Conservation (phyloP, 768 basidiomycete species). For the Lactarius indigo region DNA sequence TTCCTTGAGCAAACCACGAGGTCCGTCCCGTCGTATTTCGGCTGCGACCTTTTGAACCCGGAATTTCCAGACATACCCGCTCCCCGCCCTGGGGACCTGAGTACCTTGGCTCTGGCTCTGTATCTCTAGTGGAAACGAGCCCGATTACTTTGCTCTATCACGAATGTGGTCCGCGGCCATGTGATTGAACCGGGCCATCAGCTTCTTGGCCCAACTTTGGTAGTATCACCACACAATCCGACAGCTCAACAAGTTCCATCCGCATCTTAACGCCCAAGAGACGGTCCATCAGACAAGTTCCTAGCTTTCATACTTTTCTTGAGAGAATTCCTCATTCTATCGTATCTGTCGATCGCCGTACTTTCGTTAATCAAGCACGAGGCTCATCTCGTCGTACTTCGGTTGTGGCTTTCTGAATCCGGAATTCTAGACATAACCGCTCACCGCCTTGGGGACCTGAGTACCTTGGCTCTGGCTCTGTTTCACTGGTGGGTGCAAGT, state of each 20-base stretch:
- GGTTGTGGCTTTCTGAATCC: neutral
- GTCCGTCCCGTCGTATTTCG: neutral
- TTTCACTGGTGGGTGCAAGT: neutral
- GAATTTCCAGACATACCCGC: neutral
- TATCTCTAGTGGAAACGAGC: neutral
- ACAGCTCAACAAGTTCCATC: too few species aligned
- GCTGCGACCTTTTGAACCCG: neutral
- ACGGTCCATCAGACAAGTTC: too few species aligned
- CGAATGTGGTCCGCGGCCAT: neutral
- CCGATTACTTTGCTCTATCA: neutral
- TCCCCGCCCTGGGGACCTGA: neutral
- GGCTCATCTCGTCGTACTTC: neutral
- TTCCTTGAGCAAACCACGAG: too few species aligned
- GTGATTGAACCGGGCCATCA: neutral
- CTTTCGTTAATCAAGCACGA: too few species aligned
- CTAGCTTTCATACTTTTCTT: too few species aligned
- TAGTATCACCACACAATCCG: too few species aligned
- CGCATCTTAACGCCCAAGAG: too few species aligned
- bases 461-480: neutral
- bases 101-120: neutral
- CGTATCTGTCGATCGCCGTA: too few species aligned
- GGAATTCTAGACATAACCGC: neutral
- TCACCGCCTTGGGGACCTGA: neutral
- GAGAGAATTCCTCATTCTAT: too few species aligned
- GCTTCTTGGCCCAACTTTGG: too few species aligned